Conservation (phyloP, 2,329 filamentous ascomycete genomes). For the Alternaria conjuncta region DNA sequence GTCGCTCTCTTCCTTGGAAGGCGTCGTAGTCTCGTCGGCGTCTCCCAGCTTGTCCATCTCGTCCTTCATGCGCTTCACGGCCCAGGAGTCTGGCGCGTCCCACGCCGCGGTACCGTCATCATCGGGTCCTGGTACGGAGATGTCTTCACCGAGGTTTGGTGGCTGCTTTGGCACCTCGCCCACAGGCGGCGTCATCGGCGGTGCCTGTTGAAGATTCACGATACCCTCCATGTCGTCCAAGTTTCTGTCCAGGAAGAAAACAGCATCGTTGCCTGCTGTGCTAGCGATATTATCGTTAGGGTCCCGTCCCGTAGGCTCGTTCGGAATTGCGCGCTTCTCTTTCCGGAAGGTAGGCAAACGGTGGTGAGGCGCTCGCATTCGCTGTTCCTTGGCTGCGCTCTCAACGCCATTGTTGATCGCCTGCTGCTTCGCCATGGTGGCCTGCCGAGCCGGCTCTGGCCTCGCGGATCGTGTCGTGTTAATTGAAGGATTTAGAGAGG, state of each 20-base stretch:
- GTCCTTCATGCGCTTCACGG: conserved; percentile 75
- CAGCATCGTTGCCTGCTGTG: conserved; percentile 60
- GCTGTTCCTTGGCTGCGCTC: conserved; percentile 26
- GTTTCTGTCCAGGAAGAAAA: conserved; percentile 86
- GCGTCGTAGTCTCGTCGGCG: conserved; percentile 70
- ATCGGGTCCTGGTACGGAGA: conserved; percentile 36
- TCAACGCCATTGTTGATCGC: conserved; percentile 25
- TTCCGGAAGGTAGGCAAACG: conserved; percentile 59
- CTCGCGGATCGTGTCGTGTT: conserved; percentile 35
- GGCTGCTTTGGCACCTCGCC: conserved; percentile 53
- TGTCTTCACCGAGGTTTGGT: conserved; percentile 57
- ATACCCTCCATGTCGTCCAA: conserved; percentile 92
- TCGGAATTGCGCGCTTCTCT: conserved; percentile 37
- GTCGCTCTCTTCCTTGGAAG: conserved; percentile 76
- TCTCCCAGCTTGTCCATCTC: conserved; percentile 67
- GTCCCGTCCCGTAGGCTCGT: conserved; percentile 51
- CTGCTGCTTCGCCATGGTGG: conserved; percentile 35
- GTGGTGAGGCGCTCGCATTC: conserved; percentile 45
- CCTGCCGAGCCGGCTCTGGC: conserved; percentile 37
- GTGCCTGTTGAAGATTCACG: conserved; percentile 66
- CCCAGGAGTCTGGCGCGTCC: conserved; percentile 97
- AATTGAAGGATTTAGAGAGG: conserved; percentile 47
- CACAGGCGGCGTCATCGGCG: conserved; percentile 71
- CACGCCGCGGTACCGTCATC: conserved; percentile 65
- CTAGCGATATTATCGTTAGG: conserved; percentile 51